Evolutionary conservation across 2,329 filamentous ascomycete species (phyloP), one percentile per base, ranked within the genome.

Genomic region (Curvularia verruculosa): DNA sequence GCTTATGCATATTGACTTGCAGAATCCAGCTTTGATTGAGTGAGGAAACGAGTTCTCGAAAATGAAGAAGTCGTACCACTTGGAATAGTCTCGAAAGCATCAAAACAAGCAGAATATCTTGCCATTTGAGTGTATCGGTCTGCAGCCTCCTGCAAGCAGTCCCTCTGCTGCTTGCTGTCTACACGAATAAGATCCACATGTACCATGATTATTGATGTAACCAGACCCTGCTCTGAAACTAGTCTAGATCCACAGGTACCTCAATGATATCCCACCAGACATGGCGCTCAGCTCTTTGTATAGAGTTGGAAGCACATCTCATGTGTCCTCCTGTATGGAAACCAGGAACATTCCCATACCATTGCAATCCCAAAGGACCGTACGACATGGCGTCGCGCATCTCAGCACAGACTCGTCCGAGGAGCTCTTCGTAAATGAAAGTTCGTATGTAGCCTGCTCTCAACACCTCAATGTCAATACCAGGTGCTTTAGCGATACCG

Each of bases 331-430:
- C 26, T 19, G 26, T 19, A 31, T 46, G 24, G 26, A 45, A 28
- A 19, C 24, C 26, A 6, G 18, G 7, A 3, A 19, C 19, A 9
- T 31, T 24, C 13, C 43, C 43, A 21, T 45, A 45, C 24, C 43
- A 45, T 10, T 45, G 43, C 10, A 45, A 15, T 9, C 26, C 43
- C 43, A 45, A 29, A 19, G 43, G 15, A 29, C 43, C 43, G n/a
- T 45, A 15, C n/a, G 43, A 18, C 43, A 45, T 45, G n/a, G 43
- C 43, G 9, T 46, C 43, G n/a, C 43, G 43, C 18, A 46, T 46
- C 26, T 46, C 26, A 26, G 10, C 43, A 46, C 43, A 46, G 5
- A 46, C 26, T 19, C 26, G 26, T 26, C 18, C 43, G 28, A 31
- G 43, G 7, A 45, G 26, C 24, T 45, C 43, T 19, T 31, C 18